These are phyloP conservation scores for Domatiomyces catenatus DNA, from an alignment of 2,329 filamentous ascomycete genomes.

Conservation along the genomic window DNA sequence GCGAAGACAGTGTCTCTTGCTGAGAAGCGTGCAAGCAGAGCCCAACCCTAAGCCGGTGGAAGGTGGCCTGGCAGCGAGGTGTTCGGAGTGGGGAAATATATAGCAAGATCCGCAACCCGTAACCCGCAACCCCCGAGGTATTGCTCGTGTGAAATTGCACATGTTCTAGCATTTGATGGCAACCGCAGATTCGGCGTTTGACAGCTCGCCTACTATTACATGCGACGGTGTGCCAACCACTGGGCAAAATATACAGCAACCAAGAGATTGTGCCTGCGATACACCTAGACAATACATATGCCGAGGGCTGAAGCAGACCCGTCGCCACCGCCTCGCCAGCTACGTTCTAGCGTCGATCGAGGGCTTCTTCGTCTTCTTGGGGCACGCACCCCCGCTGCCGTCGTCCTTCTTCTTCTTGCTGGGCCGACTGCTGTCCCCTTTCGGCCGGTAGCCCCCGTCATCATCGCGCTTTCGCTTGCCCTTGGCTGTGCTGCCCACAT, in stretches of 20 bases:
- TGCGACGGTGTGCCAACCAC: not conserved
- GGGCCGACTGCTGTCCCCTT: constrained; percentile 28
- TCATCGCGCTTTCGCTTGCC: constrained; percentile 34
- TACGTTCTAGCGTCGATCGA: constrained; percentile 10
- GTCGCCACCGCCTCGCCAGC: too few species aligned
- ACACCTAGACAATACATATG: too few species aligned
- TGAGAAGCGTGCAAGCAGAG: not conserved
- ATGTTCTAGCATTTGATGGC: not conserved
- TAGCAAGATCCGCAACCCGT: too few species aligned
- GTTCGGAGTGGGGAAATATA: constrained; percentile 1
- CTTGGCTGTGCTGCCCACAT: constrained; percentile 21
- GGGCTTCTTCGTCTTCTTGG: constrained; percentile 13
- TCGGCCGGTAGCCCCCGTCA: constrained; percentile 32
- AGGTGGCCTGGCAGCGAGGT: not conserved
- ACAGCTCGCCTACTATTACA: not conserved
- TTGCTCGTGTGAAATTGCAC: not conserved
- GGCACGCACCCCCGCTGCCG: not conserved
- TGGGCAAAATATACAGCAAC: not conserved
- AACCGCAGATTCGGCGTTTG: too few species aligned
- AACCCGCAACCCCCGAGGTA: constrained; percentile 1
- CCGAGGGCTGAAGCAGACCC: too few species aligned
- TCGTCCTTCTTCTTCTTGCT: constrained; percentile 25
- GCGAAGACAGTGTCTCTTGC: not conserved
- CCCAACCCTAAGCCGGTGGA: not conserved
- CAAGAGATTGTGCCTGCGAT: not conserved